These are phyloP conservation scores for Neonothopanus nambi DNA, from an alignment of 1,284 basidiomycete species.

Conservation along the genomic window DNA sequence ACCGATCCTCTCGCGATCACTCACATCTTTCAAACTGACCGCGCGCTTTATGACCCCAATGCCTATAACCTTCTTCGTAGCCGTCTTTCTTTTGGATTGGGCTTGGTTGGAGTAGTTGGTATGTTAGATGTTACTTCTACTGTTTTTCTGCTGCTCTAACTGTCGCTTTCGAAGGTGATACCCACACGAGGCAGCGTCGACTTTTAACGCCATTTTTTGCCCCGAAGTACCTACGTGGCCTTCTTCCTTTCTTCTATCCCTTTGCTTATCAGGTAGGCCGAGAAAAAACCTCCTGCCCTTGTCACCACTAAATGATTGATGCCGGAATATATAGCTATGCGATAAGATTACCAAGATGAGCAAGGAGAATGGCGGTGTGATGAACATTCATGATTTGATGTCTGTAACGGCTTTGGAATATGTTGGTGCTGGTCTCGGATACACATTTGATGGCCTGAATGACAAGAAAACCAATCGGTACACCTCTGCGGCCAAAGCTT, in stretches of 20 bases:
- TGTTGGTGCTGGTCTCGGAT: not conserved
- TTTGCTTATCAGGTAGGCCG: not conserved
- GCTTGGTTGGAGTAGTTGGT: not conserved
- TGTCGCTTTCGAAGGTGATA: not conserved
- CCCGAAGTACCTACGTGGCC: not conserved
- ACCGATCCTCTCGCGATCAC: slow-evolving; percentile 1
- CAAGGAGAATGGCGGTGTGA: not conserved
- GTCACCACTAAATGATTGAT: too few relatives aligned
- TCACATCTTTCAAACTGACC: not conserved
- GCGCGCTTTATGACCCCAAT: not conserved
- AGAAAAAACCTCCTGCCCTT: too few relatives aligned
- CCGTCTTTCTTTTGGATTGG: not conserved
- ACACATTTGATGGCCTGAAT: not conserved
- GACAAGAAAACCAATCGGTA: too few relatives aligned
- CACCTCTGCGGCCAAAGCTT: too few relatives aligned
- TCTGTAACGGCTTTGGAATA: slow-evolving; percentile 2
- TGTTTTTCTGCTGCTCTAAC: too few relatives aligned
- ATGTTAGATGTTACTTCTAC: not conserved
- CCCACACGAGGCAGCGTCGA: not conserved
- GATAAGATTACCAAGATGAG: not conserved
- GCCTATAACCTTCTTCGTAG: not conserved
- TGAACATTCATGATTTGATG: slow-evolving; percentile 2
- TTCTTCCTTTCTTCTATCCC: slow-evolving; percentile 2
- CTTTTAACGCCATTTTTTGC: not conserved
- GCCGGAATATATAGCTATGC: not conserved